Base-by-base conservation (phyloP, 768 basidiomycete species). In the Russula virescens region DNA sequence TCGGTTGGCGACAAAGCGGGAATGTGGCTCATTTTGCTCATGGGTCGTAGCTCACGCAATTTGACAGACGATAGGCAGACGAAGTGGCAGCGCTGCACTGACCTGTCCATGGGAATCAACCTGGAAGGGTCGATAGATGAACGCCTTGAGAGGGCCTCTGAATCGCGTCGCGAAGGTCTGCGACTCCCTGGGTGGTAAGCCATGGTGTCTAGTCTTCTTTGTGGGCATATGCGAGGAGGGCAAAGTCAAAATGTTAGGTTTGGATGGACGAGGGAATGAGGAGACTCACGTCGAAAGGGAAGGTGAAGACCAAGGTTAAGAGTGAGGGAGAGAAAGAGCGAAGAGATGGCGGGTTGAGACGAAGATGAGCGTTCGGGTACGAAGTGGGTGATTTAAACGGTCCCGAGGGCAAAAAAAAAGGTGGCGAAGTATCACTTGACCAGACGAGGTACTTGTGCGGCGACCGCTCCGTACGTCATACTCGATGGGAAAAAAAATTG, bases 81-180 rank as follows among this genome's bases (percentile, higher is more conserved):
- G 21, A 23, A 25, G 28, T 52, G 35, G 16, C 28, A 31, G 19
- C 5, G 23, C 13, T 34, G 21, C 2, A 58, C 60, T 45, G 42
- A 89, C 89, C 84, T 90, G 80, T 89, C 85, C 87, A 91, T 91
- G 40, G 84, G 88, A 61, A 90, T 68, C 63, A 91, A 82, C 74
- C 81, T 81, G 68, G 82, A 82, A 58, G 89, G 89, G 72, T 91
- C 89, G 70, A 91, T 91, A 59, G 89, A 90, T 0, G 80, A 77
- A 48, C 86, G 80, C 64, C 89, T 80, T 28, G 87, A 88, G 43
- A 78, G 73, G 70, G 78, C 75, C 67, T 77, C 78, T 25, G 84
- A 84, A 50, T 78, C 74, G 28, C 78, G 78, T 74, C 61, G 65
- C 21, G 65, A 62, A n/a, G 66, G 74, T 68, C 81, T 78, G 66